Evolutionary conservation across 208 protist species (phyloP).

Genomic region (Naegleria fowleri): DNA sequence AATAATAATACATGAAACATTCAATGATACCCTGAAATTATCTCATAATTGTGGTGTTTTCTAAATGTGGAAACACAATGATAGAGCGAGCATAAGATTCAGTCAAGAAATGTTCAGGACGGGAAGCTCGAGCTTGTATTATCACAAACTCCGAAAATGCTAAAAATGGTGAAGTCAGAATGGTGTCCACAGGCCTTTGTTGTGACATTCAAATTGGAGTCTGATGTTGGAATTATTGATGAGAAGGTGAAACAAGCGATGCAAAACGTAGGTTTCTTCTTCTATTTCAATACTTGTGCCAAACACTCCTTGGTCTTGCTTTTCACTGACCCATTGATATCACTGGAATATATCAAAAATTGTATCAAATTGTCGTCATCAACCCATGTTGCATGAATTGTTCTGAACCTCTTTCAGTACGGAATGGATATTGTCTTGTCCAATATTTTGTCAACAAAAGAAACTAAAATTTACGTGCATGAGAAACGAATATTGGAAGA

Average conservation of each 20-base stretch:
- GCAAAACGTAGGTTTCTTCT: neutral
- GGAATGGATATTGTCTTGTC: neutral
- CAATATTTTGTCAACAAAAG: neutral
- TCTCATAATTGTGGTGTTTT: too few relatives aligned
- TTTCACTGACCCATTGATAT: too few relatives aligned
- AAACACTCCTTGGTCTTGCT: too few relatives aligned
- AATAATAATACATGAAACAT: too few relatives aligned
- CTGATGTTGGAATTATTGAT: neutral
- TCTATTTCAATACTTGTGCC: too few relatives aligned
- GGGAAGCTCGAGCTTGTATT: neutral
- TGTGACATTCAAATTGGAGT: constrained; percentile 14
- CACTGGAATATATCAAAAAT: too few relatives aligned
- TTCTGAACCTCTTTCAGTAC: neutral
- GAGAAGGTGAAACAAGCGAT: neutral
- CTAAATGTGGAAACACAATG: neutral
- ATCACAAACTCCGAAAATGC: neutral
- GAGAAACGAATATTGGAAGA: neutral
- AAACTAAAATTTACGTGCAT: neutral
- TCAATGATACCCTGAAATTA: too few relatives aligned
- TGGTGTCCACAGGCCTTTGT: neutral
- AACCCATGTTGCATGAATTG: neutral
- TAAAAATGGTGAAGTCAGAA: neutral
- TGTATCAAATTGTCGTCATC: too few relatives aligned
- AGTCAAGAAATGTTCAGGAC: neutral
- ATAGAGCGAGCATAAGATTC: constrained; percentile 12